A percentile compares a stretch with the other conserved stretches of the same genome.
Evolutionary conservation across 1,284 basidiomycete genomes (phyloP).

Genomic region (Ustilago tritici): DNA sequence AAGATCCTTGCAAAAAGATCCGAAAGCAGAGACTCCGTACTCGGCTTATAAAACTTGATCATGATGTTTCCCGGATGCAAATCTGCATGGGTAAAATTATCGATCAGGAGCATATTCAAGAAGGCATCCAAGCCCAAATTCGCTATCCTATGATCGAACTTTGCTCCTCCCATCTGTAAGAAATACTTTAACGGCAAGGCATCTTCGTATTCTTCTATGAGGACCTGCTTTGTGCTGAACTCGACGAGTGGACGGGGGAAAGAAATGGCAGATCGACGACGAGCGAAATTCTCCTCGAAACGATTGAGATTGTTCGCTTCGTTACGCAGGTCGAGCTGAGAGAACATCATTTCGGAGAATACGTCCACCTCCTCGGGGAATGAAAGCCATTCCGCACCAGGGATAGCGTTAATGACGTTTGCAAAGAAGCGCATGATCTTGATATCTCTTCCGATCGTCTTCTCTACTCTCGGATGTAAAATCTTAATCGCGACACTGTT

Average conservation of each 20-base stretch:
- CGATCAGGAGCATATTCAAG: conserved; percentile 95
- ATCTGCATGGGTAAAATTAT: conserved; percentile 96
- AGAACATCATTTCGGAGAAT: conserved; percentile 97
- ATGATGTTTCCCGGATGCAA: conserved; percentile 93
- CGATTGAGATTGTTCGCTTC: conserved; percentile 88
- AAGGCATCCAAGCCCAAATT: conserved; percentile 95
- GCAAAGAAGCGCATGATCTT: conserved; percentile 96
- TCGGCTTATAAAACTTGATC: conserved; percentile 91
- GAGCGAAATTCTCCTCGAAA: conserved; percentile 88
- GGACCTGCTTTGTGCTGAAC: conserved; percentile 82
- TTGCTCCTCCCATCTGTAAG: conserved; percentile 82
- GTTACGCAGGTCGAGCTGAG: conserved; percentile 89
- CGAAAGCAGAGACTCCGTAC: conserved; percentile 67
- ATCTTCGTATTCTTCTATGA: conserved; percentile 94
- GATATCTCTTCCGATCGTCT: conserved; percentile 87
- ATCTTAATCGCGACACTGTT: conserved; percentile 91
- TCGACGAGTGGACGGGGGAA: conserved; percentile 88
- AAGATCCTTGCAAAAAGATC: conserved; percentile 60
- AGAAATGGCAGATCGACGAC: conserved; percentile 80
- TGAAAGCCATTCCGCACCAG: conserved; percentile 96
- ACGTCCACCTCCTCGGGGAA: conserved; percentile 94
- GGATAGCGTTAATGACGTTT: conserved; percentile 80
- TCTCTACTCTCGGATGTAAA: conserved; percentile 81
- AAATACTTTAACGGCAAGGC: conserved; percentile 91
- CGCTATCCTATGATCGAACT: conserved; percentile 89